Evolutionary conservation across 2,329 filamentous ascomycete genomes (phyloP).

Genomic region (Pseudogymnoascus sp.): DNA sequence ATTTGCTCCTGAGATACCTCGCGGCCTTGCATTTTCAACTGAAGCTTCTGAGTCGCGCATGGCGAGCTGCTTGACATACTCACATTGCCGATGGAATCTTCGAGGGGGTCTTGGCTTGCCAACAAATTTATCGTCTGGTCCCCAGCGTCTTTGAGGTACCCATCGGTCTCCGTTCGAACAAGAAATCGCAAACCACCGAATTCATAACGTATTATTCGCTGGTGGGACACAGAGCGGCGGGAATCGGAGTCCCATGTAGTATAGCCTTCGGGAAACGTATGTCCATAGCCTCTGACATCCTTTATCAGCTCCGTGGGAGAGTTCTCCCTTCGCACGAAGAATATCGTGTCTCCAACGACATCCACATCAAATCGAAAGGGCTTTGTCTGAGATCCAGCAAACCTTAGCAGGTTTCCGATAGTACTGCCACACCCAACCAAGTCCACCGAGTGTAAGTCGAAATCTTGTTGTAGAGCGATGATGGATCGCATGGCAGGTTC

Average conservation of each 20-base stretch:
- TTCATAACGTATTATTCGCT: slow-evolving; percentile 51
- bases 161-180: slow-evolving; percentile 52
- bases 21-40: slow-evolving; percentile 28
- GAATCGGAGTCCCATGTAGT: slow-evolving; percentile 54
- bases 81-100: slow-evolving; percentile 19
- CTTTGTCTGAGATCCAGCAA: slow-evolving; percentile 38
- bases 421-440: slow-evolving; percentile 55
- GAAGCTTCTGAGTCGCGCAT: slow-evolving; percentile 30
- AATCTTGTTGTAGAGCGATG: slow-evolving; percentile 32
- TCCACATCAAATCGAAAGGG: slow-evolving; percentile 54
- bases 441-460: slow-evolving; percentile 37
- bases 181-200: slow-evolving; percentile 47
- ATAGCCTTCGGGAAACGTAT: slow-evolving; percentile 59
- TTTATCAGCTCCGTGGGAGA: slow-evolving; percentile 49
- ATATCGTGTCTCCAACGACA: slow-evolving; percentile 47
- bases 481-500: slow-evolving; percentile 36
- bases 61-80: slow-evolving; percentile 33
- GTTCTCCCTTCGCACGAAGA: slow-evolving; percentile 56
- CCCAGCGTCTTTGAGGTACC: slow-evolving; percentile 35
- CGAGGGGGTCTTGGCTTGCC: slow-evolving; percentile 25
- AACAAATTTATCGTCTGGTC: not conserved
- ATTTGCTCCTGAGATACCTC: slow-evolving; percentile 25
- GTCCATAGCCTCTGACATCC: slow-evolving; percentile 53
- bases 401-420: slow-evolving; percentile 53
- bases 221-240: slow-evolving; percentile 50